A percentile compares a stretch with the other conserved stretches of the same genome.
Evolutionary conservation across 768 basidiomycete species (phyloP).

Genomic region (Suillus subaureus): DNA sequence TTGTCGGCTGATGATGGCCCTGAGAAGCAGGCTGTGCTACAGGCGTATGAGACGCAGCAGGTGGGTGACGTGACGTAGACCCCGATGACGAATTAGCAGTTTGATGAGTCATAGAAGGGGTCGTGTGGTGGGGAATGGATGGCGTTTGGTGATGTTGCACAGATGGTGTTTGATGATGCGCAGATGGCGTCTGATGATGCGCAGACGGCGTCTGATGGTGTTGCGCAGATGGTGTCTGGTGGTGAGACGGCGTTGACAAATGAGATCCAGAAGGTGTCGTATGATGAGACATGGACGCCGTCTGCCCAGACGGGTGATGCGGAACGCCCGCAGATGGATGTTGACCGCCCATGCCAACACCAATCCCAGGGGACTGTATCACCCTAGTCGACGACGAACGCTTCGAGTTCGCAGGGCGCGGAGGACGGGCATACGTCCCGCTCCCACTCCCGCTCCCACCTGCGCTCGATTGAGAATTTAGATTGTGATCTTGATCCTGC

Average conservation of each 20-base stretch:
- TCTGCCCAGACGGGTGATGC: not conserved
- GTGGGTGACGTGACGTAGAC: not conserved
- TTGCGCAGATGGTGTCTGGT: not conserved
- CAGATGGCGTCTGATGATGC: not conserved
- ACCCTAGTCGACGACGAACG: not conserved
- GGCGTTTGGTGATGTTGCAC: slow-evolving; percentile 2
- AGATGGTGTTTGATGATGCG: not conserved
- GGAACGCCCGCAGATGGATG: not conserved
- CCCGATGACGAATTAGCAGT: not conserved
- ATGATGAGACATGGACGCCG: not conserved
- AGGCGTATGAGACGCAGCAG: slow-evolving; percentile 11
- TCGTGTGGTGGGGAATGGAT: not conserved
- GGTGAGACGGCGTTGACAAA: not conserved
- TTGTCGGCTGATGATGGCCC: slow-evolving; percentile 11
- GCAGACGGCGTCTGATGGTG: not conserved
- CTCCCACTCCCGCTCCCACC: not conserved
- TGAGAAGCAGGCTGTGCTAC: slow-evolving; percentile 5
- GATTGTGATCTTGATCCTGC: slow-evolving; percentile 2
- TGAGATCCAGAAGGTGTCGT: not conserved
- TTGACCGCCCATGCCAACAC: not conserved
- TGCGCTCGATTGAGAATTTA: not conserved
- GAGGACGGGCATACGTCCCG: not conserved
- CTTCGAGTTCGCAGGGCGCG: not conserved
- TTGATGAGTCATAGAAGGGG: slow-evolving; percentile 2
- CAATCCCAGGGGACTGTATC: not conserved